Percentiles rank a stretch among this genome's conserved stretches.
Conservation (phyloP, 768 basidiomycete species). For the Sarcodon aspratus region DNA sequence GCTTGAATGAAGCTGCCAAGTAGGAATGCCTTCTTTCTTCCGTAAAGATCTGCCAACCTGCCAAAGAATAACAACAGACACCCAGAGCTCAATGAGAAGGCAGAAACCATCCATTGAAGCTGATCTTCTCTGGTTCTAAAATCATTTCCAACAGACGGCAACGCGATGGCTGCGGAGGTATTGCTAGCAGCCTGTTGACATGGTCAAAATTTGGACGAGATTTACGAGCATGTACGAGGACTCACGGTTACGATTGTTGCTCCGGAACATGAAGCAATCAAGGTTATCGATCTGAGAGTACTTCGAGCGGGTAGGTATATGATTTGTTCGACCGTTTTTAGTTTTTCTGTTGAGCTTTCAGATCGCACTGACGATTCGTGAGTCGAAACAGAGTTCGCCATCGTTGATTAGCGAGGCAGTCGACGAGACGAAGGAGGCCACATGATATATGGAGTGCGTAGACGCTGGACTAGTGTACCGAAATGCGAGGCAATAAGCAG, state of each 20-base stretch:
- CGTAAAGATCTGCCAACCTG: constrained; percentile 67
- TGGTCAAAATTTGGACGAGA: not conserved
- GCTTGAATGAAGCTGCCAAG: constrained; percentile 42
- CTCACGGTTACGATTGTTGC: not conserved
- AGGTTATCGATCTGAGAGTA: not conserved
- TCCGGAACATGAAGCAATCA: not conserved
- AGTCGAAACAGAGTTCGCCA: too few species aligned
- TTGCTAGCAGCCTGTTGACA: constrained; percentile 11
- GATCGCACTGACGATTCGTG: too few species aligned
- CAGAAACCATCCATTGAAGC: constrained; percentile 59
- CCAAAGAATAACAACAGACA: constrained; percentile 72
- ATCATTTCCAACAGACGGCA: constrained; percentile 21
- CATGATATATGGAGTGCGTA: too few species aligned
- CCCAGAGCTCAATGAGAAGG: constrained; percentile 59
- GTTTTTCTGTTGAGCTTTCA: too few species aligned
- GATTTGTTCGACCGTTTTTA: too few species aligned
- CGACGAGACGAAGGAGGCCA: too few species aligned
- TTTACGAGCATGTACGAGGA: too few species aligned
- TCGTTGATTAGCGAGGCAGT: too few species aligned
- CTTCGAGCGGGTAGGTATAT: too few species aligned
- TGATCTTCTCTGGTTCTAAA: constrained; percentile 36
- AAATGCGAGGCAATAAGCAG: too few species aligned
- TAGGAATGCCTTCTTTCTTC: constrained; percentile 59
- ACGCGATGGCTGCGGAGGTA: constrained; percentile 14
- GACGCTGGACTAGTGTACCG: too few species aligned